phyloP scores from a whole-genome alignment of 306 rosid genomes.

The Dalbergia cultrata region DNA sequence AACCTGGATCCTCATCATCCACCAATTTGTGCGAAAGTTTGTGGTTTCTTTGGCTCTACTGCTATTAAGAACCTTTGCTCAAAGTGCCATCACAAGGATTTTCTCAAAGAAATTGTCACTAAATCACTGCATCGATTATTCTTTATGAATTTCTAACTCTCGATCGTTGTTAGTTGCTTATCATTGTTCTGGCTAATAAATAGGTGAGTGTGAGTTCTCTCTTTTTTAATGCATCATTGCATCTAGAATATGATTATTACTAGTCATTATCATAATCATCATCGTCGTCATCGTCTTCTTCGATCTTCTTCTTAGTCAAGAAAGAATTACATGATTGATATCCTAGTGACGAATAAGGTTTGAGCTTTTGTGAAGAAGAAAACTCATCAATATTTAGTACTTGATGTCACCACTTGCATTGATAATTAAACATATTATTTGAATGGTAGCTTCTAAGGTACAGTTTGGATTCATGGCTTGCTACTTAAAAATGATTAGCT shows the following conservation, averaged over 20 bases:
- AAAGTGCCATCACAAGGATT: too few relatives aligned
- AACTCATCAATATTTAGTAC: neutral
- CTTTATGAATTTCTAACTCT: neutral
- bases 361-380: neutral
- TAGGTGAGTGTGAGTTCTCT: neutral
- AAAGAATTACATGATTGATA: neutral
- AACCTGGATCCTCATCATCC: too few relatives aligned
- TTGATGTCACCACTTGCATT: neutral
- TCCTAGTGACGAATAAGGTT: neutral
- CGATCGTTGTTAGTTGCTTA: neutral
- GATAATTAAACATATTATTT: neutral
- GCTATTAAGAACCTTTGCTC: too few relatives aligned
- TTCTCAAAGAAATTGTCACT: too few relatives aligned
- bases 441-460: slow-evolving; percentile 1
- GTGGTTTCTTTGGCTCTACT: too few relatives aligned
- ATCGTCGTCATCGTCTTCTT: neutral
- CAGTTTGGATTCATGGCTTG: neutral
- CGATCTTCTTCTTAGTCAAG: neutral
- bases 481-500: neutral
- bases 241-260: neutral
- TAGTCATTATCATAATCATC: too few relatives aligned
- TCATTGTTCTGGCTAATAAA: neutral
- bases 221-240: neutral
- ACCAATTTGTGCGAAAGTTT: too few relatives aligned
- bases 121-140: neutral